Conservation (phyloP, 2,329 filamentous ascomycete genomes). For the Sporothrix sp. region DNA sequence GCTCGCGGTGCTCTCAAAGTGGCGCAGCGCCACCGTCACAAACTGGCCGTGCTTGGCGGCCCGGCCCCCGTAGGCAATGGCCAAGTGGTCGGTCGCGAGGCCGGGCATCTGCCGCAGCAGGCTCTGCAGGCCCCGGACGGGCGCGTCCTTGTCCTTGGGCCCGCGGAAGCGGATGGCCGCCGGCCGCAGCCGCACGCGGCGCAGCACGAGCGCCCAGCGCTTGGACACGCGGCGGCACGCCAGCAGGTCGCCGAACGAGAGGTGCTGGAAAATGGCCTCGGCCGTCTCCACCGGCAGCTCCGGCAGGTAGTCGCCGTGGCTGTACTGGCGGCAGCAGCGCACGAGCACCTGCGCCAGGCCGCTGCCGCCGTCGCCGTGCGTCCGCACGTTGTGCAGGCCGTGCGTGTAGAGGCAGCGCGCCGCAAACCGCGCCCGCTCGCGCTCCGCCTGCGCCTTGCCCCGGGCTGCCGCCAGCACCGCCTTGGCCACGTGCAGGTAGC, state of each 20-base stretch:
- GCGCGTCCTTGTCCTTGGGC: background rate
- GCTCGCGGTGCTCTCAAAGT: background rate
- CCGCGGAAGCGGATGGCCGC: background rate
- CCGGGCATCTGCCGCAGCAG: constrained; percentile 5
- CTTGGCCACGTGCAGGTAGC: constrained; percentile 17
- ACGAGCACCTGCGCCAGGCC: background rate
- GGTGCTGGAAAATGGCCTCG: constrained; percentile 11
- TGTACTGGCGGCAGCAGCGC: constrained; percentile 8
- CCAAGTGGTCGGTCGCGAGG: background rate
- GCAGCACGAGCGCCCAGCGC: constrained; percentile 5
- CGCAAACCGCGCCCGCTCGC: background rate
- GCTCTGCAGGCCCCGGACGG: background rate
- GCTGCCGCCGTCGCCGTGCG: background rate
- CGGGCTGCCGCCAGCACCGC: no score
- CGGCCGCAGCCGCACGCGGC: background rate
- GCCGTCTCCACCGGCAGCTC: constrained; percentile 13
- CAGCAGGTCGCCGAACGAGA: constrained; percentile 9
- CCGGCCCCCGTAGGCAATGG: background rate
- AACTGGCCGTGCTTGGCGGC: background rate
- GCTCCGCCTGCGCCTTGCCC: background rate
- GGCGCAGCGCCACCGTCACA: background rate
- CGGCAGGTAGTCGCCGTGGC: constrained; percentile 12
- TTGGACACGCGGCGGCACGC: constrained; percentile 9
- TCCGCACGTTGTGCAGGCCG: constrained; percentile 14
- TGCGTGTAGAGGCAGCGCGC: constrained; percentile 17